These are phyloP conservation scores for Geum urbanum DNA, from an alignment of 306 rosid species.

Conservation along the genomic window DNA sequence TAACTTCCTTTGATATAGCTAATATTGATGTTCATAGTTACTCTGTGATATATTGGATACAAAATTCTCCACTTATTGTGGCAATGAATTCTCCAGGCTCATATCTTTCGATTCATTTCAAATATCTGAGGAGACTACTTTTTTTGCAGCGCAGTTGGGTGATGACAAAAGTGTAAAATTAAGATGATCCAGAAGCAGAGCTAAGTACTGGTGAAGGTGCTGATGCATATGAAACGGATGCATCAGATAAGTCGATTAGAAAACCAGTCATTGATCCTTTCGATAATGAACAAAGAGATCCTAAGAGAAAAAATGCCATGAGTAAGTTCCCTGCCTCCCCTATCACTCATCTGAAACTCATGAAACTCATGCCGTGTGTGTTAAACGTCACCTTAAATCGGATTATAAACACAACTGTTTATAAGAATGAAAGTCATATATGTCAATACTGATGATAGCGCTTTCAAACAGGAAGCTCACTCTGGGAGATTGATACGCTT, in stretches of 20 bases:
- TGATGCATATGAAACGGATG: slow-evolving; percentile 30
- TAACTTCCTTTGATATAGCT: background rate
- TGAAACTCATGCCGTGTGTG: background rate
- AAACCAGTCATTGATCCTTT: slow-evolving; percentile 67
- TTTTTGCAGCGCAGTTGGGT: slow-evolving; percentile 66
- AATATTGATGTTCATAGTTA: background rate
- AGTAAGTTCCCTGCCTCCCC: slow-evolving; percentile 41
- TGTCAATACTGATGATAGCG: slow-evolving; percentile 28
- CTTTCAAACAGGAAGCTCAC: slow-evolving; percentile 75
- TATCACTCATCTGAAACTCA: background rate
- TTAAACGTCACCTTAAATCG: background rate
- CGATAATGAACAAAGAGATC: slow-evolving; percentile 63
- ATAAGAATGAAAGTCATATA: slow-evolving; percentile 1
- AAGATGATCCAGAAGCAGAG: slow-evolving; percentile 41
- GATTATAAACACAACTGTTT: background rate
- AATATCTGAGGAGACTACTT: slow-evolving; percentile 20
- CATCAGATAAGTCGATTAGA: slow-evolving; percentile 29
- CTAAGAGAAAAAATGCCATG: slow-evolving; percentile 69
- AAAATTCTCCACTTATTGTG: background rate
- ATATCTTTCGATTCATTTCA: background rate
- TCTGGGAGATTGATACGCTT: slow-evolving; percentile 86
- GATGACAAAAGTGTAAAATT: slow-evolving; percentile 34
- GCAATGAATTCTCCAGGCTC: background rate
- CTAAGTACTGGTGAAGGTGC: slow-evolving; percentile 23
- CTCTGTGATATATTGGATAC: too few species aligned